Base-by-base conservation (phyloP, 495 filamentous ascomycete genomes). In the Ramalina peruviana region DNA sequence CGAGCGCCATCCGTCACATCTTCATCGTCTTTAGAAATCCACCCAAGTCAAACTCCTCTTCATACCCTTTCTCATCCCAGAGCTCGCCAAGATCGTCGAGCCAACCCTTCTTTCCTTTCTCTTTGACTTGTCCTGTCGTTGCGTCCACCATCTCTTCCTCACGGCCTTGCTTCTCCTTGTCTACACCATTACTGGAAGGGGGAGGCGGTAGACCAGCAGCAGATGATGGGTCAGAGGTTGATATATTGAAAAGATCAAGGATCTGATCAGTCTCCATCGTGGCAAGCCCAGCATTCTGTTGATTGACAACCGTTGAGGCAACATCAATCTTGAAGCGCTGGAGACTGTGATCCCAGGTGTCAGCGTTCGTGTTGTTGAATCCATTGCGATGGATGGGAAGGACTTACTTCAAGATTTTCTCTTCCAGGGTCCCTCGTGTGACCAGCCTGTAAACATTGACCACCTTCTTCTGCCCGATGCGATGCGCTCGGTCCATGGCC, bases 281-380 rank as follows among this genome's bases (percentile, higher is more conserved):
- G 59, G 82, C 82, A 7, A 98, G 71, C 15, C 90, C 92, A 9
- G 92, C 89, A 60, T 97, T 98, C 68, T 97, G 92, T 70, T 97
- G 92, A 67, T 98, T 98, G 54, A 98, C 93, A 12, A 98, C 92
- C 4, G 93, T 98, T 50, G 82, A 88, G 45, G 92, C 92, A 36
- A 98, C 92, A 71, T 98, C 92, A 60, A 98, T 92, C 72, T 98
- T 98, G 85, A 98, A 98, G 49, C 93, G 85, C 80, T 98, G 92
- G 45, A 98, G 82, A 58, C 86, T 92, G 58, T 45, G 13, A 13
- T 17, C 10, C 17, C 44, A 48, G 25, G 40, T 20, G 36, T 48
- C 46, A 46, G 46, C 20, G 9, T n/a, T 38, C 19, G 26, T 23
- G 37, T 16, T 20, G 23, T 36, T 33, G 27, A 39, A 44, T 13